Base-by-base conservation (phyloP, 148 eudicot species). In the Vaccinium macrocarpon region DNA sequence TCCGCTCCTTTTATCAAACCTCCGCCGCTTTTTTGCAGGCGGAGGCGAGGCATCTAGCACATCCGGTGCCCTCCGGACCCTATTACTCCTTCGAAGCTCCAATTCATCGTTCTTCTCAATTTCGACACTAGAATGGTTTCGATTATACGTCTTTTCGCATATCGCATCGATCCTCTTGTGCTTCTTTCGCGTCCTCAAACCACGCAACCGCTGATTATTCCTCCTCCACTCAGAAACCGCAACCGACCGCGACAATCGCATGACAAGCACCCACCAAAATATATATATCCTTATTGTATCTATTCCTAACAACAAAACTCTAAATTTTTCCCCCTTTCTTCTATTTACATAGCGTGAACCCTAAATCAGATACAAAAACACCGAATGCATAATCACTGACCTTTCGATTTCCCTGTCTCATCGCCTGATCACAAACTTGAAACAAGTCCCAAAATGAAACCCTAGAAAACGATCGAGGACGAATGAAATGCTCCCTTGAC, bases 131-230 rank as follows among this genome's bases (percentile, higher is more conserved):
- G 73, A 85, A 53, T 87, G 93, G 75, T 87, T 93, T 82, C 75
- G 83, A 85, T 79, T 93, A 81, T 91, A 94, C 3, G 81, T 90
- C 64, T 91, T 89, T 38, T 96, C 99, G 88, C 90, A 87, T 27
- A 96, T 94, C 27, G 97, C 93, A 86, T 96, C 95, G 77, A 96
- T 91, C 83, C 87, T 90, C 87, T 96, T 96, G 82, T 91, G 98
- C 89, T 96, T 96, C 89, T 90, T 94, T 79, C 89, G 88, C 71
- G 86, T 89, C 86, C 90, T 93, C 13, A 55, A 71, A 87, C 81
- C 78, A 35, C 91, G 88, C 88, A 88, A 86, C 76, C 86, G 88
- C 87, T 85, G 82, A 83, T 87, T 87, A 76, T 81, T 85, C 87
- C 91, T 86, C 87, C 91, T 85, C 71, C 88, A 82, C 82, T 84